phyloP scores from a whole-genome alignment of 2,329 filamentous ascomycete species.

The Diaporthe batatas region DNA sequence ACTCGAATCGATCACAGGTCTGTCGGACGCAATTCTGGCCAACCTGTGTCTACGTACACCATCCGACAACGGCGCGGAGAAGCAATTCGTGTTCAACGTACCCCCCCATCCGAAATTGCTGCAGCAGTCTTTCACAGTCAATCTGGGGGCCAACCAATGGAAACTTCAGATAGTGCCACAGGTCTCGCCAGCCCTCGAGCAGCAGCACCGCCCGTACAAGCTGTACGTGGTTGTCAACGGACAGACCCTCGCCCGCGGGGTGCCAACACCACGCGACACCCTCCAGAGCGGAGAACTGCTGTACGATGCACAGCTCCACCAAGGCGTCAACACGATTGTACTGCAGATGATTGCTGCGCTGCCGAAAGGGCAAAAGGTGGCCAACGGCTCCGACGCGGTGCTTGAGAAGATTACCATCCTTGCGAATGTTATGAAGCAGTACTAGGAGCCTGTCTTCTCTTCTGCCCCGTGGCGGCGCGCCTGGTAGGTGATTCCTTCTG shows the following conservation, averaged over 20 bases:
- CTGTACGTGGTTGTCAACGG: slow-evolving; percentile 81
- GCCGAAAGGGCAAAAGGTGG: slow-evolving; percentile 68
- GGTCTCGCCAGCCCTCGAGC: slow-evolving; percentile 72
- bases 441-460: slow-evolving; percentile 38
- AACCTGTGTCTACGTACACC: slow-evolving; percentile 77
- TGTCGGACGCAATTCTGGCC: slow-evolving; percentile 74
- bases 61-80: slow-evolving; percentile 72
- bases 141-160: slow-evolving; percentile 75
- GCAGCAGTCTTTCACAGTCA: slow-evolving; percentile 80
- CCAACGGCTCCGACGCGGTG: slow-evolving; percentile 75
- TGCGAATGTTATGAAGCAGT: slow-evolving; percentile 74
- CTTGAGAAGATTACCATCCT: slow-evolving; percentile 84
- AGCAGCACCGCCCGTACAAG: slow-evolving; percentile 76
- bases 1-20: slow-evolving; percentile 55
- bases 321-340: slow-evolving; percentile 83
- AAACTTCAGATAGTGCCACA: slow-evolving; percentile 79
- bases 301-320: slow-evolving; percentile 79
- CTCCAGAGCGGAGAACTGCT: slow-evolving; percentile 71
- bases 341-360: slow-evolving; percentile 82
- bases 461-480: background rate
- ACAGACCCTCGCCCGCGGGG: slow-evolving; percentile 66
- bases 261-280: slow-evolving; percentile 67
- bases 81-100: slow-evolving; percentile 74
- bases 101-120: slow-evolving; percentile 74
- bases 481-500: background rate